Evolutionary conservation across 2,329 filamentous ascomycete species (phyloP).

Genomic region (Cladophialophora exuberans): DNA sequence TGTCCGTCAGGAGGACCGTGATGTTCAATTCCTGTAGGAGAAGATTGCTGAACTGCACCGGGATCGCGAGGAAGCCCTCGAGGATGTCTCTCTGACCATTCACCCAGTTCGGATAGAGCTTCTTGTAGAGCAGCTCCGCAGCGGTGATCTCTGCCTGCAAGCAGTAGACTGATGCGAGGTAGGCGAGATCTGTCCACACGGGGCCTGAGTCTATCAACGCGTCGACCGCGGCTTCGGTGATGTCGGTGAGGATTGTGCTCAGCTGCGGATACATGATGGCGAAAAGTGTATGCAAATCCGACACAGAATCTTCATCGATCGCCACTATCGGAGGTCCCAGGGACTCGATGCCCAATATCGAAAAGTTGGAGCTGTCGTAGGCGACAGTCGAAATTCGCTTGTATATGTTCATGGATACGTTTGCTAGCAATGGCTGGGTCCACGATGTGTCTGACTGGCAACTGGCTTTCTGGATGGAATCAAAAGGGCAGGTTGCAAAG

Average conservation of each 20-base stretch:
- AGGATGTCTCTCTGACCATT: not conserved
- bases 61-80: not conserved
- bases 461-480: not conserved
- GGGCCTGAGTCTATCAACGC: not conserved
- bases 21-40: not conserved
- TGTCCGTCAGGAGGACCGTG: not conserved
- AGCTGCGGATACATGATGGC: not conserved
- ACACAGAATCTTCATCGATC: not conserved
- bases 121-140: not conserved
- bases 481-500: not conserved
- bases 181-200: not conserved
- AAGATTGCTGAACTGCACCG: not conserved
- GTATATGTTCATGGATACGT: not conserved
- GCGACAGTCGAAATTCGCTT: not conserved
- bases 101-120: not conserved
- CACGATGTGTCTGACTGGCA: not conserved
- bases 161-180: not conserved
- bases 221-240: not conserved
- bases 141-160: not conserved
- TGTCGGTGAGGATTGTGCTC: not conserved
- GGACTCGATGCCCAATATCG: not conserved
- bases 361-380: not conserved
- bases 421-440: not conserved
- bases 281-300: conserved; percentile 1
- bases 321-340: not conserved